These are phyloP conservation scores for Coprinellus aureogranulatus DNA, from an alignment of 768 basidiomycete genomes.

Conservation along the genomic window DNA sequence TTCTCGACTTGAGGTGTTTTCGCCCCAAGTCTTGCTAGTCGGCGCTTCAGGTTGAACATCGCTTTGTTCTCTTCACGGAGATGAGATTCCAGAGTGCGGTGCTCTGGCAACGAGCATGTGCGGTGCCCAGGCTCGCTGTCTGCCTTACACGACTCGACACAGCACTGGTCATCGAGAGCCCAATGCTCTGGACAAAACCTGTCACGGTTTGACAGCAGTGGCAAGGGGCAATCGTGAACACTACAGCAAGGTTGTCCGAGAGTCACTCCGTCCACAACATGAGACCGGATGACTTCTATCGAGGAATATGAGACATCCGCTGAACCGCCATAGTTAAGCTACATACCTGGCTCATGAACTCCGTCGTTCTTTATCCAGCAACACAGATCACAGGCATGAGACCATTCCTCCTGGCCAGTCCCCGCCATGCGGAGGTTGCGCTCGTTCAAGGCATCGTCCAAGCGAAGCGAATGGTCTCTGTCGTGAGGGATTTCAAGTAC, in stretches of 20 bases:
- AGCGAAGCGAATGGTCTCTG: not conserved
- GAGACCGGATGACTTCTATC: too few species aligned
- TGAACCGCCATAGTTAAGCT: too few species aligned
- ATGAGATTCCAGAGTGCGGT: slow-evolving; percentile 23
- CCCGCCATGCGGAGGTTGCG: slow-evolving; percentile 22
- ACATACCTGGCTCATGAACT: too few species aligned
- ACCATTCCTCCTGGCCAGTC: slow-evolving; percentile 22
- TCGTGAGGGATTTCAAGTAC: not conserved
- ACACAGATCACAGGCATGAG: slow-evolving; percentile 27
- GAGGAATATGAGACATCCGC: too few species aligned
- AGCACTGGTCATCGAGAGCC: slow-evolving; percentile 12
- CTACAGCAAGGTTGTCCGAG: slow-evolving; percentile 30
- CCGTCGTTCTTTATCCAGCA: slow-evolving; percentile 2
- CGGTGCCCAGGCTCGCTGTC: slow-evolving; percentile 8
- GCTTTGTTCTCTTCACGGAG: too few species aligned
- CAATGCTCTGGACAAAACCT: slow-evolving; percentile 24
- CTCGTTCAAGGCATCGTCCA: not conserved
- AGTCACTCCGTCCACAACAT: slow-evolving; percentile 23
- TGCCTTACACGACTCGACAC: slow-evolving; percentile 17
- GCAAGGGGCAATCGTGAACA: slow-evolving; percentile 23
- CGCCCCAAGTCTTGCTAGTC: slow-evolving; percentile 13
- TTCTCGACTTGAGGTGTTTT: slow-evolving; percentile 2
- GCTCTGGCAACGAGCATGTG: slow-evolving; percentile 20
- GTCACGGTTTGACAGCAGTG: slow-evolving; percentile 13
- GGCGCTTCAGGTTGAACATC: slow-evolving; percentile 16